Evolutionary conservation across 768 basidiomycete genomes (phyloP).

Genomic region (Podaxis pistillaris): DNA sequence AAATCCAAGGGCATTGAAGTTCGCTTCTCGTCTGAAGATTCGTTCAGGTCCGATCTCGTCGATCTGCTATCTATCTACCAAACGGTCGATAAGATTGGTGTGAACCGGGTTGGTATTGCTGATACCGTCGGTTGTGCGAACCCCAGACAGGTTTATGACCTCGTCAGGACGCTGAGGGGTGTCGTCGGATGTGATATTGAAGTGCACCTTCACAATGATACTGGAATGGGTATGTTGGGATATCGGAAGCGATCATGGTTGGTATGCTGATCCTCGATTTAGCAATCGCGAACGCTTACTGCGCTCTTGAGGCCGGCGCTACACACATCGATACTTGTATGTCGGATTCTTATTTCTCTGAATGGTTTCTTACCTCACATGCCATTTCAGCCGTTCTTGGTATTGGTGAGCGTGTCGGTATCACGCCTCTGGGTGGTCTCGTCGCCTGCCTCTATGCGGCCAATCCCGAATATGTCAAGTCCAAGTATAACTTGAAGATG

Average conservation of each 20-base stretch:
- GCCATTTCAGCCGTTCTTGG: slow-evolving; percentile 77
- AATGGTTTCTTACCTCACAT: slow-evolving; percentile 12
- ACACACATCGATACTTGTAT: slow-evolving; percentile 97
- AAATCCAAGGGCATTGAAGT: slow-evolving; percentile 99
- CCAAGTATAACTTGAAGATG: slow-evolving; percentile 98
- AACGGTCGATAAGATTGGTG: slow-evolving; percentile 98
- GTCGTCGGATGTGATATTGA: slow-evolving; percentile 99
- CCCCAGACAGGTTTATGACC: slow-evolving; percentile 97
- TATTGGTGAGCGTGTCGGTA: slow-evolving; percentile 98
- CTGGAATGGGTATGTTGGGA: slow-evolving; percentile 73
- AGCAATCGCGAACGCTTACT: slow-evolving; percentile 99
- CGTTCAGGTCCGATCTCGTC: slow-evolving; percentile 99
- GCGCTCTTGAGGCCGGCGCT: slow-evolving; percentile 96
- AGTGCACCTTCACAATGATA: slow-evolving; percentile 97
- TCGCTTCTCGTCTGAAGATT: slow-evolving; percentile 99
- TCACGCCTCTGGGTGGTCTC: slow-evolving; percentile 96
- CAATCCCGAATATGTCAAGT: slow-evolving; percentile 98
- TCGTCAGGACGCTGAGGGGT: slow-evolving; percentile 92
- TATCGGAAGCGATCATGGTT: neutral
- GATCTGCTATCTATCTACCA: slow-evolving; percentile 98
- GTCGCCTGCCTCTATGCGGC: slow-evolving; percentile 96
- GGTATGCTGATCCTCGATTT: slow-evolving; percentile 10
- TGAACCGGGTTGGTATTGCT: slow-evolving; percentile 97
- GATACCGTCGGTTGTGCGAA: slow-evolving; percentile 99
- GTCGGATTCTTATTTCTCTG: slow-evolving; percentile 23